Evolutionary conservation across 306 rosid species (phyloP), one percentile per base, ranked within the genome.

Genomic region (Chamaecrista fasciculata): DNA sequence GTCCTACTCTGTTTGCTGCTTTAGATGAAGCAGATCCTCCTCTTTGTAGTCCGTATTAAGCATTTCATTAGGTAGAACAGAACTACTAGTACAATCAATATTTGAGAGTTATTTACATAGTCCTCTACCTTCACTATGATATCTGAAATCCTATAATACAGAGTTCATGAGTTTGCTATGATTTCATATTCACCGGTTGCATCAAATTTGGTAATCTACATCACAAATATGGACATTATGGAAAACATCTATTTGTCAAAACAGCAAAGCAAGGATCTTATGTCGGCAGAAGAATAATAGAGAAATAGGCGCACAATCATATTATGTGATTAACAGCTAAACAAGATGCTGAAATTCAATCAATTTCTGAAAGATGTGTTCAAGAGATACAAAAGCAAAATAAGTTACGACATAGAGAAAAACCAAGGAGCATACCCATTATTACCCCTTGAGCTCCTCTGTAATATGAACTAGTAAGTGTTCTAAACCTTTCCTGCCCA

Each of bases 401-500:
- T 23, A 37, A 40, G 33, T 15, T 0, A 26, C 24, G 58, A 47
- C 59, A 52, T 49, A 39, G 16, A 62, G 53, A 74, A 62, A 62
- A 62, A 68, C 37, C 23, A 66, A 21, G 36, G 59, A 63, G 11
- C 80, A 56, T 87, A 91, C 96, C 96, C 91, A 91, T 78, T 31
- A 91, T 86, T 60, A 91, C 83, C 65, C 96, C 96, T 81, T 91
- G 96, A 72, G 96, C 97, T 50, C 96, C 97, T 78, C 97, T 84
- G 76, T 91, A 91, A 55, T 91, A 91, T 46, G 97, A 91, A 75
- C 97, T 82, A 8, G 97, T 91, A 24, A 88, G 85, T 28, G 93
- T 91, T 74, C 97, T 82, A 69, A 91, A 91, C 71, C 92, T 84
- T 82, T 91, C 97, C 66, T 91, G 96, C 52, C 97, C 97, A 76